phyloP scores from a whole-genome alignment of 2,329 filamentous ascomycete species.

The Rhynchosporium graminicola region DNA sequence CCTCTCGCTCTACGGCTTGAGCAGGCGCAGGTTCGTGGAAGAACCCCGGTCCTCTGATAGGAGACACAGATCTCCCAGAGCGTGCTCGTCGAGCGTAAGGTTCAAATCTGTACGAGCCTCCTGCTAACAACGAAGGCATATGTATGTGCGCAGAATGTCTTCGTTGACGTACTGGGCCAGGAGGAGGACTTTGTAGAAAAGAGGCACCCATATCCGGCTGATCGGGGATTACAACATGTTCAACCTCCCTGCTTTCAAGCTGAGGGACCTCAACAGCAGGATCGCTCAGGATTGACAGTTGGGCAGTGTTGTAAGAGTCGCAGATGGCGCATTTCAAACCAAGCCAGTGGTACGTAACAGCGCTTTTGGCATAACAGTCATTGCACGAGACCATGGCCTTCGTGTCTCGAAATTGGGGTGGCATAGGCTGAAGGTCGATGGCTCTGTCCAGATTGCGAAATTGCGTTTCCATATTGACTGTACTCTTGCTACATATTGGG shows the following conservation, averaged over 20 bases:
- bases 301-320: slow-evolving; percentile 68
- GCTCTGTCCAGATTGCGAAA: slow-evolving; percentile 89
- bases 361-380: slow-evolving; percentile 86
- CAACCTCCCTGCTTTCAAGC: slow-evolving; percentile 31
- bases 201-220: slow-evolving; percentile 25
- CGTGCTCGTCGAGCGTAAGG: slow-evolving; percentile 35
- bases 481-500: slow-evolving; percentile 92
- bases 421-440: slow-evolving; percentile 91
- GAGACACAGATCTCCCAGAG: slow-evolving; percentile 40
- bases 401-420: slow-evolving; percentile 75
- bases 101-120: slow-evolving; percentile 28
- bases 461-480: slow-evolving; percentile 96
- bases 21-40: slow-evolving; percentile 29
- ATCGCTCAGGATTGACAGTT: slow-evolving; percentile 60
- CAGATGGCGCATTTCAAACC: slow-evolving; percentile 84
- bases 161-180: slow-evolving; percentile 30
- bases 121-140: slow-evolving; percentile 18
- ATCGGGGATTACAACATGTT: slow-evolving; percentile 24
- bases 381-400: slow-evolving; percentile 88
- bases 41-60: slow-evolving; percentile 38
- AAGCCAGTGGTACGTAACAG: slow-evolving; percentile 90
- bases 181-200: slow-evolving; percentile 17
- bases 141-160: slow-evolving; percentile 39
- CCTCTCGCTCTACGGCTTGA: slow-evolving; percentile 49
- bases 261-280: slow-evolving; percentile 35